Evolutionary conservation across 495 filamentous ascomycete genomes (phyloP).

Genomic region (Astrocystis sublimbata): DNA sequence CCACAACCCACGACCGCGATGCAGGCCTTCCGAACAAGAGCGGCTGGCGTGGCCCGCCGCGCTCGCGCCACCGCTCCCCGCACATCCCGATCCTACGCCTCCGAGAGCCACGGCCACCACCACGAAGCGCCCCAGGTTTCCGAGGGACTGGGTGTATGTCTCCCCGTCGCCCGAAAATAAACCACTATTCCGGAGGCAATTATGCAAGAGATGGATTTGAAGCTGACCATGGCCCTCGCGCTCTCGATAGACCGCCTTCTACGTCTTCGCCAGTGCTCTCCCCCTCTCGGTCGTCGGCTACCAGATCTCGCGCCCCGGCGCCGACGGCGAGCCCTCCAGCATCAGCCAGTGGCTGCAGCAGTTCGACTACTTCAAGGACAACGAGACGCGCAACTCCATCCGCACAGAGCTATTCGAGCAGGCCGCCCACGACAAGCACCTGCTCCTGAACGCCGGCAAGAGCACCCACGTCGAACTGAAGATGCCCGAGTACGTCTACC

Average conservation of each 20-base stretch:
- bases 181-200: background rate
- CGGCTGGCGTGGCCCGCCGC: constrained; percentile 38
- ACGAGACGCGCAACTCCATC: constrained; percentile 43
- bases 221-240: constrained; percentile 15
- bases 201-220: background rate
- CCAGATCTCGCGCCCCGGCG: constrained; percentile 41
- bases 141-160: constrained; percentile 49
- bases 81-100: constrained; percentile 46
- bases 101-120: constrained; percentile 42
- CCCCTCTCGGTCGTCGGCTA: constrained; percentile 38
- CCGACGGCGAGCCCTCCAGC: constrained; percentile 43
- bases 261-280: constrained; percentile 38
- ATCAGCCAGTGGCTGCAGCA: constrained; percentile 36
- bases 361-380: constrained; percentile 40
- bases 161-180: background rate
- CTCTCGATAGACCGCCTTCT: constrained; percentile 39
- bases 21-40: constrained; percentile 49
- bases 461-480: constrained; percentile 43
- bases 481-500: constrained; percentile 49
- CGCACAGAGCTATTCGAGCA: constrained; percentile 45
- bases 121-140: constrained; percentile 39
- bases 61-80: constrained; percentile 32
- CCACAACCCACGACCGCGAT: constrained; percentile 34
- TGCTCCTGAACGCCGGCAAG: constrained; percentile 36
- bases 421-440: constrained; percentile 52